A percentile compares a stretch with the other conserved stretches of the same genome.
These are phyloP conservation scores for Camellia japonica DNA, from an alignment of 148 eudicot species.

Conservation along the genomic window DNA sequence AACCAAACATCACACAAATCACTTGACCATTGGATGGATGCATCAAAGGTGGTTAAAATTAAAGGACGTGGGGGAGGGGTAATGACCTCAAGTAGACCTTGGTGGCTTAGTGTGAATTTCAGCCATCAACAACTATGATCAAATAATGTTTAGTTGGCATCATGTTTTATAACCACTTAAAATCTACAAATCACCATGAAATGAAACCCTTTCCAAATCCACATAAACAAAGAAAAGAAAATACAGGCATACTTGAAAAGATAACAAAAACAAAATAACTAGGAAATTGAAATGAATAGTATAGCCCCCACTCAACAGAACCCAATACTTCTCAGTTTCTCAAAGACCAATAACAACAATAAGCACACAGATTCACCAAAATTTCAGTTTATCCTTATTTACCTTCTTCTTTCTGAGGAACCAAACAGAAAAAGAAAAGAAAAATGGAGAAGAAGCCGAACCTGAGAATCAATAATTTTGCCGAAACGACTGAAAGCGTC, in stretches of 20 bases:
- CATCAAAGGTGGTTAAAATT: too few species aligned
- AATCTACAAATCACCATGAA: neutral
- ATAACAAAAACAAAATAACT: neutral
- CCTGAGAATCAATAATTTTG: conserved; percentile 59
- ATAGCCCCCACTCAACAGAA: neutral
- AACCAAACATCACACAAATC: neutral
- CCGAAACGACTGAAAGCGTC: conserved; percentile 58
- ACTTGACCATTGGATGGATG: neutral
- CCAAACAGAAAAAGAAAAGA: neutral
- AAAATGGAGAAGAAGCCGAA: conserved; percentile 5
- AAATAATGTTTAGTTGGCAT: too few species aligned
- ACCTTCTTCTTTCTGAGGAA: neutral
- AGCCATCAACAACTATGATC: too few species aligned
- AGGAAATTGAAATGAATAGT: neutral
- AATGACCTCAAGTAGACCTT: too few species aligned
- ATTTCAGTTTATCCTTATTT: neutral
- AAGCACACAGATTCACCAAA: neutral
- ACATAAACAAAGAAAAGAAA: neutral
- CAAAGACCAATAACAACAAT: neutral
- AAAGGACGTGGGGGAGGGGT: too few species aligned
- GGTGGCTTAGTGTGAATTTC: too few species aligned
- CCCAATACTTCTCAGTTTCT: neutral
- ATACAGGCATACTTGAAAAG: neutral
- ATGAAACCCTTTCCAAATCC: neutral
- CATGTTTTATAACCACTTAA: too few species aligned